Evolutionary conservation across 345 rosid species (phyloP), one percentile per base, ranked within the genome.

Genomic region (Moricandia arvensis): DNA sequence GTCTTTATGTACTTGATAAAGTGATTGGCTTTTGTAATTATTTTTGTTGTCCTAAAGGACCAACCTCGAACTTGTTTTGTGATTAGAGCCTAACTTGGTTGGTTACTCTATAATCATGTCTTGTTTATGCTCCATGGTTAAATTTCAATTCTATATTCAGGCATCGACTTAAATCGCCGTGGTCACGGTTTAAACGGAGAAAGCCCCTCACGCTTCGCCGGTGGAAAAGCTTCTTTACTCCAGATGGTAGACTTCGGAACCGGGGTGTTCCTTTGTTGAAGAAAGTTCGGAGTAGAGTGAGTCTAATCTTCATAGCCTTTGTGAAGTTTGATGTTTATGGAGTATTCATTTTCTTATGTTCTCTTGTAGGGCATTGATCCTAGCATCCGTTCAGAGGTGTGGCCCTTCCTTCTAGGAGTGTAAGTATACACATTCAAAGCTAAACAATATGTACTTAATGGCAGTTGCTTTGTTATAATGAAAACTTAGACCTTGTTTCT

Each of bases 321-420:
- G 17, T 59, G 4, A 51, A 71, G n/a, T n/a, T 33, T 17, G 55
- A 61, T 37, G 51, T 57, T 35, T 71, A 2, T 11, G 16, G 26
- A 43, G 17, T 71, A 45, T 65, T 80, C 62, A 78, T 1, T 69
- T 71, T 34, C 61, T 27, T 62, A n/a, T 73, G 0, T 55, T 45
- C 54, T 67, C 15, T 60, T 87, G 75, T 33, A 95, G 99, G 99
- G 99, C 26, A 83, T 95, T 73, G 88, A 95, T 88, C 97, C 96
- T 35, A 85, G 83, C 83, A 87, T 95, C 72, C 86, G 98, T 53
- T 74, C 89, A 0, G 96, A 92, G 78, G 98, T 95, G 51, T 95
- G 99, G 99, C 99, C 99, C 0, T 92, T 89, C 75, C 98, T 95
- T 63, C 98, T 95, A 62, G 98, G 98, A 76, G 97, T 95, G 99